These are phyloP conservation scores for Onygenales sp. DNA, from an alignment of 2,329 filamentous ascomycete genomes.

Conservation along the genomic window DNA sequence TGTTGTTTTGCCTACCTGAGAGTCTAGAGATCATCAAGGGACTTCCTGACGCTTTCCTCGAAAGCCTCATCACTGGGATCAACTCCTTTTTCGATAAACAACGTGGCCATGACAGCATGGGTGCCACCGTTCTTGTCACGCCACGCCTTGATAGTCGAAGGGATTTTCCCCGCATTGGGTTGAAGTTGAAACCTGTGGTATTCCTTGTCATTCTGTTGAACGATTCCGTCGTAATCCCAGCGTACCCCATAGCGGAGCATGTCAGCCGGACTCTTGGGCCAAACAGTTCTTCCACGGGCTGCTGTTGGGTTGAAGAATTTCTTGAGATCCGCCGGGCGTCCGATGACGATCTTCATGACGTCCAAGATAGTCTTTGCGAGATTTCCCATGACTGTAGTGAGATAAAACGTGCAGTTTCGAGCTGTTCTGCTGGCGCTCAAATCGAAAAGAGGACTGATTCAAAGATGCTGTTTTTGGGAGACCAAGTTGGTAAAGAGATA, in stretches of 20 bases:
- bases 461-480: no score
- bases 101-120: slow-evolving; percentile 18
- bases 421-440: no score
- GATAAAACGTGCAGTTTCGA: no score
- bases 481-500: no score
- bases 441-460: no score
- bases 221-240: slow-evolving; percentile 11
- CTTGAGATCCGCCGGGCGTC: neutral
- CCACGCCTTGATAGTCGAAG: slow-evolving; percentile 17
- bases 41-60: neutral
- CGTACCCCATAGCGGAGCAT: slow-evolving; percentile 8
- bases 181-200: slow-evolving; percentile 21
- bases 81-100: slow-evolving; percentile 13
- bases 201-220: slow-evolving; percentile 6
- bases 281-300: slow-evolving; percentile 8
- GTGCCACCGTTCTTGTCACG: slow-evolving; percentile 19
- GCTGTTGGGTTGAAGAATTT: slow-evolving; percentile 11
- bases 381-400: neutral
- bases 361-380: neutral
- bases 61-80: neutral
- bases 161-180: slow-evolving; percentile 21
- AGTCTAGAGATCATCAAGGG: neutral
- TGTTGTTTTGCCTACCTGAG: no score
- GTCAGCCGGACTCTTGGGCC: slow-evolving; percentile 9
- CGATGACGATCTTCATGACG: neutral